Conservation (phyloP, 441 rosid genomes). For the Corymbia citriodora region DNA sequence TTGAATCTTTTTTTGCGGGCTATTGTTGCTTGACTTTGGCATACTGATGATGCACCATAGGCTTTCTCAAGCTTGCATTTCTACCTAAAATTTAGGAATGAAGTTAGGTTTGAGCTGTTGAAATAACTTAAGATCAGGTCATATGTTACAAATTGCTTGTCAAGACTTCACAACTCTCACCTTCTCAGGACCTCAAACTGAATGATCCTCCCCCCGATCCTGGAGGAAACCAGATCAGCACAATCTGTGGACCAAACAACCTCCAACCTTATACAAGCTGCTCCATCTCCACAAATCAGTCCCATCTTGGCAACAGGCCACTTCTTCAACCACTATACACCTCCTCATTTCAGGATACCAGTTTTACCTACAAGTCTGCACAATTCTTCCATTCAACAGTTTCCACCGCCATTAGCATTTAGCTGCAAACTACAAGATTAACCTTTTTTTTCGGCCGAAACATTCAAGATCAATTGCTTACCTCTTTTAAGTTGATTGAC, state of each 20-base stretch:
- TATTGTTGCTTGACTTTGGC: rapidly evolving
- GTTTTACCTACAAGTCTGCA: no score
- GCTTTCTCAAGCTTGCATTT: not conserved
- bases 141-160: not conserved
- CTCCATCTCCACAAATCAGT: not conserved
- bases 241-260: not conserved
- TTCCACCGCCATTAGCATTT: not conserved
- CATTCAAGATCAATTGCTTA: not conserved
- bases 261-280: not conserved
- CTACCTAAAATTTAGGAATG: not conserved
- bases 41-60: not conserved
- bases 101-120: not conserved
- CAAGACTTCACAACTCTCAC: not conserved
- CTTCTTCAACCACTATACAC: no score
- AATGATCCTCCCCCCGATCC: no score
- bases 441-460: not conserved
- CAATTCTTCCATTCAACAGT: no score
- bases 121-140: not conserved
- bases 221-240: not conserved
- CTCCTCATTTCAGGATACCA: no score
- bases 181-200: not conserved
- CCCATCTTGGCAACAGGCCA: no score
- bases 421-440: not conserved
- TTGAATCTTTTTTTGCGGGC: not conserved
- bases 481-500: not conserved